phyloP scores from a whole-genome alignment of 192 early-diverging fungal species.

The Allomyces arbusculus region DNA sequence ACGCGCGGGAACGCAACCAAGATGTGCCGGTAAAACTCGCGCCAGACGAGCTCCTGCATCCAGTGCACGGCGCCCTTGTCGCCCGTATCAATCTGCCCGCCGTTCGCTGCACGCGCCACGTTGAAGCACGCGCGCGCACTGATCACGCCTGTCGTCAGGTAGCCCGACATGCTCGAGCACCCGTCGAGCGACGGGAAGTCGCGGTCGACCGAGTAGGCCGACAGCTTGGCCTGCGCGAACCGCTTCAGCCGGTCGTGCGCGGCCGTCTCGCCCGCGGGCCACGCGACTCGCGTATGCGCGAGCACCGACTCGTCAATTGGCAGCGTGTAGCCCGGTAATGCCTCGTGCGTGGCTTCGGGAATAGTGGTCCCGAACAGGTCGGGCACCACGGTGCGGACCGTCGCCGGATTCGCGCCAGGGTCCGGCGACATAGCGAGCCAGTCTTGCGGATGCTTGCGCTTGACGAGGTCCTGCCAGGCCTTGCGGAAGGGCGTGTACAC shows the following conservation, averaged over 20 bases:
- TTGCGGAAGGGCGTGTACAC: conserved; percentile 28
- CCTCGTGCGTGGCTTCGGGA: background rate
- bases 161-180: conserved; percentile 17
- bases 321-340: conserved; percentile 1
- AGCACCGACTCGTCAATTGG: conserved; percentile 2
- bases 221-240: conserved; percentile 14
- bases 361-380: background rate
- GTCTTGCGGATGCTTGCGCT: conserved; percentile 5
- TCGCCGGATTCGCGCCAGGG: background rate
- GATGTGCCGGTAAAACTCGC: conserved; percentile 42
- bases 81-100: conserved; percentile 24
- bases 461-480: conserved; percentile 17
- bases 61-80: conserved; percentile 25
- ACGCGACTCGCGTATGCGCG: conserved; percentile 9
- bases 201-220: conserved; percentile 20
- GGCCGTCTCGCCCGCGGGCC: conserved; percentile 29
- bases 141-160: conserved; percentile 28
- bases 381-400: conserved; percentile 1
- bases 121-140: conserved; percentile 26
- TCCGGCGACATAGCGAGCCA: conserved; percentile 4
- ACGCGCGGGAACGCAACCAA: conserved; percentile 32
- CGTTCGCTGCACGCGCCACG: conserved; percentile 22
- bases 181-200: conserved; percentile 17
- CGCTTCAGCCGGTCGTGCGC: conserved; percentile 16
- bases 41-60: conserved; percentile 42